Conservation (phyloP, 2,329 filamentous ascomycete genomes). For the Fusarium liriodendri region DNA sequence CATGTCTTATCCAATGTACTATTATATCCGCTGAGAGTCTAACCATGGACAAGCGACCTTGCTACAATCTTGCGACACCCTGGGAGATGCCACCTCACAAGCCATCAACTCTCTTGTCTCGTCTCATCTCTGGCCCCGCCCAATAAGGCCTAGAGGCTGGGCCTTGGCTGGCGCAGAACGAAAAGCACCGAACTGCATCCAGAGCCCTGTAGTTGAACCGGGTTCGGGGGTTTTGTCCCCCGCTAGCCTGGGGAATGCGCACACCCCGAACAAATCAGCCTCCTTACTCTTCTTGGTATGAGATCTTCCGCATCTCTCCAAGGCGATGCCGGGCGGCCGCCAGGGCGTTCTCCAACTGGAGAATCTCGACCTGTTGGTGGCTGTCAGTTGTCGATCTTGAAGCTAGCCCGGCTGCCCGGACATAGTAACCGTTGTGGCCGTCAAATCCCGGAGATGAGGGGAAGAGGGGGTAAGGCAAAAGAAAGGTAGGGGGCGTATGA, state of each 20-base stretch:
- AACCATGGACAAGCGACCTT: too few species aligned
- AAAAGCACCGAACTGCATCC: too few species aligned
- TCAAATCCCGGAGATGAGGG: conserved; percentile 19
- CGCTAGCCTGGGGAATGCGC: neutral
- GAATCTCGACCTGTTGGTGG: conserved; percentile 84
- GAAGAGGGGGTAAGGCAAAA: conserved; percentile 1
- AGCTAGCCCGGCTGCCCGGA: conserved; percentile 29
- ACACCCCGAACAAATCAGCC: conserved; percentile 1
- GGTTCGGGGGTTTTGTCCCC: too few species aligned
- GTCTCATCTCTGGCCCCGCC: neutral
- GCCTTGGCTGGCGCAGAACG: neutral
- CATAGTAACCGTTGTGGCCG: conserved; percentile 36
- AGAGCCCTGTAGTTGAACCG: too few species aligned
- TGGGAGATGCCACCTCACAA: conserved; percentile 8
- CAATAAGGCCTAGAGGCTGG: neutral
- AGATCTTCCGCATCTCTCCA: conserved; percentile 98
- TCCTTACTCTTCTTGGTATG: conserved; percentile 81
- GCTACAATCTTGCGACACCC: too few species aligned
- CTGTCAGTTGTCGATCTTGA: conserved; percentile 28
- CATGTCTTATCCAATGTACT: too few species aligned
- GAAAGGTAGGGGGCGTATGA: neutral
- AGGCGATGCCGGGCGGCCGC: conserved; percentile 82
- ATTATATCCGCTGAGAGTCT: too few species aligned
- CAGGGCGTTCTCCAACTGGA: conserved; percentile 91
- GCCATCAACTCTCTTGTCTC: conserved; percentile 14